phyloP scores from a whole-genome alignment of 257 asterid species.

The Petunia axillaris region DNA sequence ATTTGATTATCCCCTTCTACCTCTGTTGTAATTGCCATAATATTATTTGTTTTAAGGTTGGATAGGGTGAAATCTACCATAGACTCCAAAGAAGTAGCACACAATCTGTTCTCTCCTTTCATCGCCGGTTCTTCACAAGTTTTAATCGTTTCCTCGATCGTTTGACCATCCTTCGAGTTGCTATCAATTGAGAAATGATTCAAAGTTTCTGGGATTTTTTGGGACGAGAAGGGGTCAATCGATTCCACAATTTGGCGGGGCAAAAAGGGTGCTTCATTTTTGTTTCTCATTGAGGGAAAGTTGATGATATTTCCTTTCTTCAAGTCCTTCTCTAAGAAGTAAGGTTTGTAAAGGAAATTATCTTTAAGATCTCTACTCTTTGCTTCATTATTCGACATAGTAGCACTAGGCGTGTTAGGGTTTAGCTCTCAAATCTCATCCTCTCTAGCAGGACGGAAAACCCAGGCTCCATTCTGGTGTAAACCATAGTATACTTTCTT shows the following conservation, averaged over 20 bases:
- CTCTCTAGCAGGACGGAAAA: too few relatives aligned
- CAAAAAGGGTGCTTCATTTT: neutral
- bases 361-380: neutral
- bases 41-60: conserved; percentile 28
- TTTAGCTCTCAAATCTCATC: too few relatives aligned
- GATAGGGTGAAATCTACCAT: conserved; percentile 28
- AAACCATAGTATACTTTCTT: too few relatives aligned
- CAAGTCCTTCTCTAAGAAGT: conserved; percentile 23
- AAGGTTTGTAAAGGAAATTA: conserved; percentile 2
- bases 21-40: conserved; percentile 25
- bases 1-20: conserved; percentile 14
- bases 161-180: conserved; percentile 24
- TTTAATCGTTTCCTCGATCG: conserved; percentile 25
- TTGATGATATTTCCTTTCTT: conserved; percentile 19
- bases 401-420: too few relatives aligned
- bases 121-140: conserved; percentile 26
- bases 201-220: conserved; percentile 26
- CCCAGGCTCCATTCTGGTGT: too few relatives aligned
- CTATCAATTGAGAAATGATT: conserved; percentile 26
- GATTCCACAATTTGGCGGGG: conserved; percentile 31
- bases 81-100: conserved; percentile 30
- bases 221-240: conserved; percentile 29
- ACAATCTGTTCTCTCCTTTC: conserved; percentile 24
- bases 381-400: too few relatives aligned
- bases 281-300: conserved; percentile 1